phyloP scores from a whole-genome alignment of 768 basidiomycete genomes.

The Rhodotorula diobovata region DNA sequence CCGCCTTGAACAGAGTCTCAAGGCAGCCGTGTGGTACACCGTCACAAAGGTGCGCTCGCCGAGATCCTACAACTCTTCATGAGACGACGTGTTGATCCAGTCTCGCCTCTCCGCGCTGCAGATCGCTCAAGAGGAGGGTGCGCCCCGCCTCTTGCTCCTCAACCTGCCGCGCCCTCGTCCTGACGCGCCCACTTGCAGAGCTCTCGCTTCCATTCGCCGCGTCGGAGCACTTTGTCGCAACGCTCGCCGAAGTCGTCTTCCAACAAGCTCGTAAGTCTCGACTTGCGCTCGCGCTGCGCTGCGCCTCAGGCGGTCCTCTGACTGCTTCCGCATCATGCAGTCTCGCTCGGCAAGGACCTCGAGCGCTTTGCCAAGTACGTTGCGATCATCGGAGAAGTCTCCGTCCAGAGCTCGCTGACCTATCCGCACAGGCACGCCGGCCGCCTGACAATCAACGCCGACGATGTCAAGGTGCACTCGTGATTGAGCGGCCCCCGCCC shows the following conservation, averaged over 20 bases:
- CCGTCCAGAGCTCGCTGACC: too few relatives aligned
- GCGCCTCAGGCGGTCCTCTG: neutral
- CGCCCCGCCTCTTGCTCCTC: neutral
- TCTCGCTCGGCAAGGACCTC: slow-evolving; percentile 34
- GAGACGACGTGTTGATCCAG: too few relatives aligned
- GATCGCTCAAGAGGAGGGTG: slow-evolving; percentile 37
- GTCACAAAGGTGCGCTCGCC: slow-evolving; percentile 20
- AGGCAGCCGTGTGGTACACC: slow-evolving; percentile 35
- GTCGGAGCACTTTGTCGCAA: slow-evolving; percentile 36
- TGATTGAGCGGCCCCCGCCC: neutral
- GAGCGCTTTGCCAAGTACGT: slow-evolving; percentile 34
- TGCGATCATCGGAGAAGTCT: accelerated
- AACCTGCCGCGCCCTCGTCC: neutral
- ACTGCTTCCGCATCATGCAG: neutral
- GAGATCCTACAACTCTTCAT: neutral
- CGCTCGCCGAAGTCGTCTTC: slow-evolving; percentile 33
- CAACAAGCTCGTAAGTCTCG: slow-evolving; percentile 25
- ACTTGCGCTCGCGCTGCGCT: too few relatives aligned
- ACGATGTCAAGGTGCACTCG: slow-evolving; percentile 34
- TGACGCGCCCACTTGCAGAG: neutral
- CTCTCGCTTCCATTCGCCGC: slow-evolving; percentile 26
- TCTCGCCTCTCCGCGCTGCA: neutral
- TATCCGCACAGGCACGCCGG: slow-evolving; percentile 19
- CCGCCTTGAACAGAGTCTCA: slow-evolving; percentile 13
- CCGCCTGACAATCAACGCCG: slow-evolving; percentile 27